Base-by-base conservation (phyloP, 2,329 filamentous ascomycete species). In the Curvularia sp. region DNA sequence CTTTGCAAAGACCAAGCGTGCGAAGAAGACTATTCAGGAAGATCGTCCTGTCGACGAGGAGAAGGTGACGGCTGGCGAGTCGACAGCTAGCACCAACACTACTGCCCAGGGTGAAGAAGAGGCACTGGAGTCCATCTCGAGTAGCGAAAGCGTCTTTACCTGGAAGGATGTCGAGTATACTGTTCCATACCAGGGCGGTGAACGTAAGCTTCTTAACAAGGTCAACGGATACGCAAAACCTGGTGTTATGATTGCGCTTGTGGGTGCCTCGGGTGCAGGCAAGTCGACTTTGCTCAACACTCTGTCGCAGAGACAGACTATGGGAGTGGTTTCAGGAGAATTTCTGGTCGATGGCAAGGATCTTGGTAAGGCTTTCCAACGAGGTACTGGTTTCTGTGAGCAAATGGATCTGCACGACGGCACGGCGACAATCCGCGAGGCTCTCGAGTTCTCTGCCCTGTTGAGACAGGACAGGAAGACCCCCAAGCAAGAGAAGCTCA, bases 231-330 rank as follows among this genome's bases (percentile, higher is more conserved):
- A 91, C 65, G 91, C 88, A 1, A 93, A 92, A 69, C 92, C 92
- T 0, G 91, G 92, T 18, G 78, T 89, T 18, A 88, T 96, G 85
- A 87, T 92, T 43, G 92, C 92, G 0, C 80, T 96, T 1, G 91
- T 95, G 82, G 92, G 92, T 53, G 90, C 89, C 1, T 91, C 89
- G 0, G 89, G 89, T 1, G 92, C 92, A 8, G 92, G 92, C 12
- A 96, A 96, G 78, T 93, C 91, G 0, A 95, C 92, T 0, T 80
- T 96, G 0, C 82, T 96, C 18, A 93, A 95, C 75, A 92, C 89
- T 0, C 78, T 91, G 1, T 88, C 90, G 0, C 90, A 93, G 69
- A 85, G 91, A 2, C 88, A 92, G 72, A 87, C 81, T 15, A 83
- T 81, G 54, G 88, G 89, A 56, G 82, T 89, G 10, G 82, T 90